Evolutionary conservation across 208 protist genomes (phyloP).

Genomic region (Vickermania ingenoplastis): DNA sequence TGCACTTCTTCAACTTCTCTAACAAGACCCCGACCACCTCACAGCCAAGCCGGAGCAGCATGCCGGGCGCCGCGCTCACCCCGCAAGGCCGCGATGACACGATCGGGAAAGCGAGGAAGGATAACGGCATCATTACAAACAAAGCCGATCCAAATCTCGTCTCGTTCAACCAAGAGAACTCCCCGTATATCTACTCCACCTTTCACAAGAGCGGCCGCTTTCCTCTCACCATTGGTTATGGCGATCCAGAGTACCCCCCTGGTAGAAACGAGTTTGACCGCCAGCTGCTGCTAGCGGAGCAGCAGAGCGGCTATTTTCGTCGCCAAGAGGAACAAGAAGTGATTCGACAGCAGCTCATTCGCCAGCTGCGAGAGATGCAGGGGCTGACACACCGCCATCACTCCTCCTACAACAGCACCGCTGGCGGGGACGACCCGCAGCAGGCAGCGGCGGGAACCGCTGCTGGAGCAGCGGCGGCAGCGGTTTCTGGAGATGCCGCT

Average conservation of each 20-base stretch:
- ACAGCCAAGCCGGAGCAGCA: neutral
- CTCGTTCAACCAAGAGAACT: neutral
- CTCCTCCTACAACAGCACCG: neutral
- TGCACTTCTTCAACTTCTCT: neutral
- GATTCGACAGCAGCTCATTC: constrained; percentile 1
- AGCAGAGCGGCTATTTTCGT: neutral
- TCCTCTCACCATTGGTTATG: constrained; percentile 2
- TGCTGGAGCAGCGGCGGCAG: neutral
- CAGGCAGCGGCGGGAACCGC: neutral
- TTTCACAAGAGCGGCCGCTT: constrained; percentile 6
- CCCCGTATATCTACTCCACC: constrained; percentile 9
- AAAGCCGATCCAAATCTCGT: neutral
- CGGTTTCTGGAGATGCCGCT: neutral
- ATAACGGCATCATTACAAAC: neutral
- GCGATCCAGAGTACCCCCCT: constrained; percentile 1
- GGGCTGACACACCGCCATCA: neutral
- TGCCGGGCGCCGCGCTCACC: neutral
- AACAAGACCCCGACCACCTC: neutral
- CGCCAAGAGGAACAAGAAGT: neutral
- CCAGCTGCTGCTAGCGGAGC: constrained; percentile 9
- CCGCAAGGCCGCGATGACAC: neutral
- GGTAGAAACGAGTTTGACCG: constrained; percentile 20
- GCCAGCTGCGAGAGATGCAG: neutral
- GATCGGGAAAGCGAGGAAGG: neutral
- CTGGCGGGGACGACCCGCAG: neutral